Base-by-base conservation (phyloP, 352 stramenopile genomes). In the Globisporangium paddicum region DNA sequence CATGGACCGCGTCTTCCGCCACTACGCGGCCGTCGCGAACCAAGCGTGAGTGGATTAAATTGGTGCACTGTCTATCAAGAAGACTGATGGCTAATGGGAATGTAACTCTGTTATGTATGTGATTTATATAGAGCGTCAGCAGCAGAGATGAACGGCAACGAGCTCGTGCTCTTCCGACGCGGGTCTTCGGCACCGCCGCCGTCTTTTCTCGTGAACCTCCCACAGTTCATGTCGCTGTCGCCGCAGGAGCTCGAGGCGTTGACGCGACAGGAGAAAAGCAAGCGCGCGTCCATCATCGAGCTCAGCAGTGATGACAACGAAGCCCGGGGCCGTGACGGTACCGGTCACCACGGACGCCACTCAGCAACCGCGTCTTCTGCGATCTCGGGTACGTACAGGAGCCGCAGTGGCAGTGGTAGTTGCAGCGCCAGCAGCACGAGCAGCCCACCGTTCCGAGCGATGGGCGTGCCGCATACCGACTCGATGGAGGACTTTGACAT, bases 1-100 rank as follows among this genome's bases (percentile, higher is more conserved):
- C 1, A 76, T 90, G 69, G 80, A 88, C 41, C 66, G 62, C 35
- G 80, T 90, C 53, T 90, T 87, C 41, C 73, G 73, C n/a, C 80
- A 90, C 49, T 90, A 87, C 64, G 76, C 82, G 13, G 58, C 73
- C 3, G 63, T 77, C 6, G 73, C 64, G 53, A 62, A 69, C 32
- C 67, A 66, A 52, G 60, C 64, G 67, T 77, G 61, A 47, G 69
- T 72, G 16, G 10, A n/a, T n/a, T n/a, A n/a, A n/a, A n/a, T n/a
- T n/a, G n/a, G n/a, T n/a, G n/a, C n/a, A n/a, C n/a, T n/a, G n/a
- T n/a, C n/a, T n/a, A n/a, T n/a, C n/a, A n/a, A n/a, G n/a, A n/a
- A n/a, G n/a, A n/a, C n/a, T n/a, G n/a, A n/a, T n/a, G 9, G 32
- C 45, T 23, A 37, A 23, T 18, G 6, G 25, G 6, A 5, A 23